Percentiles rank a stretch among this genome's conserved stretches.
Evolutionary conservation across 768 basidiomycete species (phyloP).

Genomic region (Chalciporus sphaerocephalus): DNA sequence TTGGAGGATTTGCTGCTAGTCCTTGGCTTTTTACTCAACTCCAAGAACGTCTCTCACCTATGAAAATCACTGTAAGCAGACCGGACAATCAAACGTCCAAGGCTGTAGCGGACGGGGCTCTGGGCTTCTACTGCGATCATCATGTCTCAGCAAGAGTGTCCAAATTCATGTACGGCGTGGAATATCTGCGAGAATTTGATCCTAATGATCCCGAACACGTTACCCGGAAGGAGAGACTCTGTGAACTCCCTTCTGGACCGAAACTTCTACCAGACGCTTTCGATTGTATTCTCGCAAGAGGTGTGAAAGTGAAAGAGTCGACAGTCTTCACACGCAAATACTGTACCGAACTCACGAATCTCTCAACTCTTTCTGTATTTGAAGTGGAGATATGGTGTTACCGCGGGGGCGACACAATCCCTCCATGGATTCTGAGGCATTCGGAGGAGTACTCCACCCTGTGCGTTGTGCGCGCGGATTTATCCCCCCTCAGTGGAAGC

Average conservation of each 20-base stretch:
- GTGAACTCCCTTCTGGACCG: conserved; percentile 74
- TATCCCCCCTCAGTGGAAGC: conserved; percentile 67
- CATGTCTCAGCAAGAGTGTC: conserved; percentile 79
- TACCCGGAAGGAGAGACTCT: conserved; percentile 57
- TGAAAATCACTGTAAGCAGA: conserved; percentile 59
- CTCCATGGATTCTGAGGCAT: conserved; percentile 69
- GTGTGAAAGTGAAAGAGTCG: conserved; percentile 74
- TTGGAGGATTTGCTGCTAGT: conserved; percentile 80
- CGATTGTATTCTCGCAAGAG: conserved; percentile 68
- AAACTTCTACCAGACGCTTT: conserved; percentile 78
- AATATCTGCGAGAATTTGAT: conserved; percentile 68
- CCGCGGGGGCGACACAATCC: conserved; percentile 65
- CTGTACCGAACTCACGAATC: conserved; percentile 73
- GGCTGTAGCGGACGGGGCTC: conserved; percentile 79
- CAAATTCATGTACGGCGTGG: conserved; percentile 79
- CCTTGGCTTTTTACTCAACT: conserved; percentile 76
- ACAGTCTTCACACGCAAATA: conserved; percentile 80
- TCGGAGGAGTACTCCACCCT: conserved; percentile 74
- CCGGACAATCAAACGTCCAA: conserved; percentile 86
- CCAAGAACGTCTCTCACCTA: conserved; percentile 58
- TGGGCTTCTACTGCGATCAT: conserved; percentile 82
- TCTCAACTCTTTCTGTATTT: conserved; percentile 72
- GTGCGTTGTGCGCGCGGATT: conserved; percentile 73
- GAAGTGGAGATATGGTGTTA: conserved; percentile 86
- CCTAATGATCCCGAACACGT: conserved; percentile 62